Base-by-base conservation (phyloP, 306 rosid genomes). In the Fagus crenata region DNA sequence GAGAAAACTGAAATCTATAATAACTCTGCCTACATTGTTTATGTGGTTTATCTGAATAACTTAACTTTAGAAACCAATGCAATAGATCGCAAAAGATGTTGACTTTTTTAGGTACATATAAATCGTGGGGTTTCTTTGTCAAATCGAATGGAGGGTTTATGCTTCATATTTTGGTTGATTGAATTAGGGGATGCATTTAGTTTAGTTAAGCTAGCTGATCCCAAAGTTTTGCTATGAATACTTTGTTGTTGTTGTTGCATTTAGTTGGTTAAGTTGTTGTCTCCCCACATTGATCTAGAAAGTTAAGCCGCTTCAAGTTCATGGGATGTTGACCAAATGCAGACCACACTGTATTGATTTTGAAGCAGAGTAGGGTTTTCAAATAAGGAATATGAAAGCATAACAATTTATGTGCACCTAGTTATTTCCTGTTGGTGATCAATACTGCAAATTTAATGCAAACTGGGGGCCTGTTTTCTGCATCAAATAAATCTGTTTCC, bases 101-200 rank as follows among this genome's bases (percentile, higher is more conserved):
- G 73, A 49, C 31, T 43, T 58, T 55, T 36, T 67, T 39, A 51
- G 69, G 73, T 67, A 70, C 67, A n/a, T 58, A 75, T 18, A 46
- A 49, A 17, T 33, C 78, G 49, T 35, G 51, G 37, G 9, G 7
- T 64, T 69, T 46, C 12, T 58, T 13, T 46, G 11, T 40, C 12
- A 1, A 53, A 54, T 33, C 49, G 35, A 68, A 31, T 51, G 3
- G 18, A 42, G 4, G 69, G 39, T 65, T 61, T 8, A 5, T 49
- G 42, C 65, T 82, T 75, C 75, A 77, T 60, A 63, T 82, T 56
- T 65, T 81, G 55, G 67, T 77, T 77, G 31, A 53, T 75, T 35
- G 63, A 58, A 78, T 28, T 28, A 51, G 73, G 78, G 36, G 75
- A 14, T 73, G 42, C 76, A 67, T 46, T 73, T 40, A 61, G 41